A percentile compares a stretch with the other conserved stretches of the same genome.
Conservation (phyloP, 345 rosid genomes). For the Cochlearia excelsa region DNA sequence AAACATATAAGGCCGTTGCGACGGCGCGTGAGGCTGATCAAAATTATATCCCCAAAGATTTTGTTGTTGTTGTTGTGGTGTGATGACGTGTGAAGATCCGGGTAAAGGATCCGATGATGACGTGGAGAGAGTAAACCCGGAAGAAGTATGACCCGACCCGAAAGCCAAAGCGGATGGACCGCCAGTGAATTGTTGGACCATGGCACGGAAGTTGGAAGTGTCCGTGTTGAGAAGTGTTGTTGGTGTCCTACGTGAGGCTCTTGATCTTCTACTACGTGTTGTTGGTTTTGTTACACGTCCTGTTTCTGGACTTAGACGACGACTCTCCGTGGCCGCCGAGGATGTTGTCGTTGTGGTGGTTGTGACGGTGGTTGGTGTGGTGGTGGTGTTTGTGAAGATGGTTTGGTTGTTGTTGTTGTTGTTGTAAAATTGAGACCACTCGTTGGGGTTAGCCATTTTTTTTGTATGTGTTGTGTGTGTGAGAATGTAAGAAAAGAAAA, state of each 20-base stretch:
- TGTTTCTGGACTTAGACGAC: slow-evolving; percentile 54
- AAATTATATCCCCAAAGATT: slow-evolving; percentile 28
- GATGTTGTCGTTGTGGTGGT: slow-evolving; percentile 31
- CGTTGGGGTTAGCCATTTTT: slow-evolving; percentile 62
- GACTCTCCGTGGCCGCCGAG: not conserved
- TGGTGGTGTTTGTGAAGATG: slow-evolving; percentile 33
- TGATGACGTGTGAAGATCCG: slow-evolving; percentile 27
- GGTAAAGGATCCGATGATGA: slow-evolving; percentile 29
- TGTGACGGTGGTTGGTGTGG: slow-evolving; percentile 38
- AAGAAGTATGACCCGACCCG: slow-evolving; percentile 35
- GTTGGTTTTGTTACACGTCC: slow-evolving; percentile 77
- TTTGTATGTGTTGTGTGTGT: slow-evolving; percentile 30
- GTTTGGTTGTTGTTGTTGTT: slow-evolving; percentile 41
- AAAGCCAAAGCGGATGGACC: slow-evolving; percentile 66
- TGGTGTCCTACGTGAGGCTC: slow-evolving; percentile 95
- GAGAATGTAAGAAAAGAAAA: slow-evolving; percentile 31
- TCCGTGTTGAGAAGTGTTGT: slow-evolving; percentile 93
- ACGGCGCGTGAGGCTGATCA: slow-evolving; percentile 22
- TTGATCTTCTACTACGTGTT: slow-evolving; percentile 58
- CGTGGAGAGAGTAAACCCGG: slow-evolving; percentile 33
- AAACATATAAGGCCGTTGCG: slow-evolving; percentile 34
- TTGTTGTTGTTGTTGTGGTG: slow-evolving; percentile 11
- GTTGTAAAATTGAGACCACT: slow-evolving; percentile 65
- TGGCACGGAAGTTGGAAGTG: slow-evolving; percentile 83
- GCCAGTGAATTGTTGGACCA: slow-evolving; percentile 97